A percentile compares a stretch with the other conserved stretches of the same genome.
Evolutionary conservation across 257 asterid genomes (phyloP).

Genomic region (Echites panduratus): DNA sequence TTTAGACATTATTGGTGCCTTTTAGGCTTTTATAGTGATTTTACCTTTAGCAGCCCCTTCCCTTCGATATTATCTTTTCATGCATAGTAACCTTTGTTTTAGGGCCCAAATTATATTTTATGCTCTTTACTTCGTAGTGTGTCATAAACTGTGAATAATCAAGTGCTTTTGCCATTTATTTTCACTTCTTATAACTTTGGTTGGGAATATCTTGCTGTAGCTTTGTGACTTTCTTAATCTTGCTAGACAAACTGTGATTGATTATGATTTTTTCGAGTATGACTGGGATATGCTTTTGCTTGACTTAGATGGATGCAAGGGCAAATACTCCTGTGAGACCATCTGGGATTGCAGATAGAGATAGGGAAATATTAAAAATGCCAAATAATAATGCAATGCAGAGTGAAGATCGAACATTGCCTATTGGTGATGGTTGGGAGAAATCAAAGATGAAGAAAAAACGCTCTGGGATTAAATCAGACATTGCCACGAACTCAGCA

Average conservation of each 20-base stretch:
- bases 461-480: conserved; percentile 84
- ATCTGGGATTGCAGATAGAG: conserved; percentile 56
- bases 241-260: not conserved
- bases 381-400: conserved; percentile 48
- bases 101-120: not conserved
- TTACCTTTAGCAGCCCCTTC: not conserved
- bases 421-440: conserved; percentile 86
- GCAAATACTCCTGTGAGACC: conserved; percentile 53
- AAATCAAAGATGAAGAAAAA: conserved; percentile 84
- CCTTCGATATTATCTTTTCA: not conserved
- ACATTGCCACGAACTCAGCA: conserved; percentile 40
- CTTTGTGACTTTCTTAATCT: not conserved
- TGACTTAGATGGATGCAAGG: conserved; percentile 55
- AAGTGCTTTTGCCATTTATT: not conserved
- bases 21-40: not conserved
- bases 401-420: conserved; percentile 55
- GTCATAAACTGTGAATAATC: not conserved
- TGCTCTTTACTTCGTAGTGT: not conserved
- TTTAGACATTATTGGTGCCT: not conserved
- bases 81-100: not conserved
- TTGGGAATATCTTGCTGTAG: not conserved
- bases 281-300: conserved; percentile 26
- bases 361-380: conserved; percentile 56
- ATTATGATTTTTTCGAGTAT: conserved; percentile 10
- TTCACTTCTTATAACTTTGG: not conserved